Base-by-base conservation (phyloP, 2,329 filamentous ascomycete species). In the Pestalotiopsis sp. region DNA sequence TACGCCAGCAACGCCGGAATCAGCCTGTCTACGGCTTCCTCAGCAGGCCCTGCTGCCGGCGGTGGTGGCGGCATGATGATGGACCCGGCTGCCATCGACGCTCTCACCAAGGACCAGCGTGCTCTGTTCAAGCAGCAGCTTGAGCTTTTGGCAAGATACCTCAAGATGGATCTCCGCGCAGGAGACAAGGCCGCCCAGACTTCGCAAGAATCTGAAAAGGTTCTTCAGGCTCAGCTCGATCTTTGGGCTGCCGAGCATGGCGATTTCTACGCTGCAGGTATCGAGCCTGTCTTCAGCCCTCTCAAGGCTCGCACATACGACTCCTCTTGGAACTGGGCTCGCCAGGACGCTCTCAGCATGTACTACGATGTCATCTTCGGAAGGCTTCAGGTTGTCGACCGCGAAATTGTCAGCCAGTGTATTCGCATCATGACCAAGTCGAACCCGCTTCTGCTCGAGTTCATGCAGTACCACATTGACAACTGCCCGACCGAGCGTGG, bases 401-500 rank as follows among this genome's bases (percentile, higher is more conserved):
- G 96, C 71, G 96, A 99, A 81, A 99, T 98, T 75, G 96, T 99
- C 78, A 98, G 94, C 82, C 94, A 94, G 79, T 99, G 96, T 83
- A 98, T 99, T 77, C 92, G 94, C 73, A 96, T 99, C 82, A 99
- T 99, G 96, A 99, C 98, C 85, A 92, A 96, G 70, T 97, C 96
- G 40, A 99, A 98, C 79, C 96, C 96, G 2, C 92, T 93, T 44
- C 89, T 99, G 1, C 88, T 99, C 68, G 95, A 99, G 74, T 99
- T 98, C 82, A 99, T 99, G 96, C 96, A 99, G 79, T 98, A 99
- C 76, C 96, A 99, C 83, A 99, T 99, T 76, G 96, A 99, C 76
- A 96, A 98, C 84, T 98, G 95, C 83, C 96, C 96, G 0, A 94
- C 94, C 0, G 94, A 99, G 77, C 92, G 95, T 64, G 96, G 96